Percentiles rank a stretch among this genome's conserved stretches.
phyloP scores from a whole-genome alignment of 192 early-diverging fungal species.

The Entomortierella beljakovae region DNA sequence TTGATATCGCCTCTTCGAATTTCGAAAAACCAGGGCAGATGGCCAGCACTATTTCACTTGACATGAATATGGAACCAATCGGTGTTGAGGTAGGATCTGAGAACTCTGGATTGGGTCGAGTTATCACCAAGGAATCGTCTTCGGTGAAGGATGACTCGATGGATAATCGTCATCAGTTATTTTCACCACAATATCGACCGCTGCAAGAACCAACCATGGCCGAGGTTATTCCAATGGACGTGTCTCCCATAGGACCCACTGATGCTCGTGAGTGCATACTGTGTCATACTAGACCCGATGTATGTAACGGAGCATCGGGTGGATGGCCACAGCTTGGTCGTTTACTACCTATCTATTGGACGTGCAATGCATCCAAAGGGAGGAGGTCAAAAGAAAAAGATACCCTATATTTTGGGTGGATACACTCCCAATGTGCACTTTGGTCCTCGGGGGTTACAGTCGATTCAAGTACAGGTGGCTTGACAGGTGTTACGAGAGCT shows the following conservation, averaged over 20 bases:
- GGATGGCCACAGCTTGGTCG: background rate
- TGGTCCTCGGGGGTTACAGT: conserved; percentile 20
- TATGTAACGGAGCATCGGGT: background rate
- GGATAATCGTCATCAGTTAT: background rate
- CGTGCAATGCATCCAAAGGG: background rate
- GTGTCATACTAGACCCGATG: background rate
- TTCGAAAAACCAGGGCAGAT: background rate
- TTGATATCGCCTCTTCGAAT: background rate
- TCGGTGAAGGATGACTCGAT: background rate
- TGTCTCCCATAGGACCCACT: background rate
- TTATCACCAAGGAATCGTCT: background rate
- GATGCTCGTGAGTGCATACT: conserved; percentile 11
- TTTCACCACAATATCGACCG: conserved; percentile 1
- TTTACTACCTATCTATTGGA: background rate
- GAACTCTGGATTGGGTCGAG: background rate
- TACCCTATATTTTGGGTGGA: conserved; percentile 4
- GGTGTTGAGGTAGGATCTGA: background rate
- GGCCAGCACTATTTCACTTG: background rate
- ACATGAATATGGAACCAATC: background rate
- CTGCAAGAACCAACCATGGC: background rate
- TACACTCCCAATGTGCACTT: conserved; percentile 19
- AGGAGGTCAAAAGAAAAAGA: background rate
- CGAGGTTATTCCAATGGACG: background rate
- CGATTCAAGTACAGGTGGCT: conserved; percentile 15
- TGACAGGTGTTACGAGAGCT: background rate